phyloP scores from a whole-genome alignment of 2,329 filamentous ascomycete genomes.

The Drechslerella dactyloides region DNA sequence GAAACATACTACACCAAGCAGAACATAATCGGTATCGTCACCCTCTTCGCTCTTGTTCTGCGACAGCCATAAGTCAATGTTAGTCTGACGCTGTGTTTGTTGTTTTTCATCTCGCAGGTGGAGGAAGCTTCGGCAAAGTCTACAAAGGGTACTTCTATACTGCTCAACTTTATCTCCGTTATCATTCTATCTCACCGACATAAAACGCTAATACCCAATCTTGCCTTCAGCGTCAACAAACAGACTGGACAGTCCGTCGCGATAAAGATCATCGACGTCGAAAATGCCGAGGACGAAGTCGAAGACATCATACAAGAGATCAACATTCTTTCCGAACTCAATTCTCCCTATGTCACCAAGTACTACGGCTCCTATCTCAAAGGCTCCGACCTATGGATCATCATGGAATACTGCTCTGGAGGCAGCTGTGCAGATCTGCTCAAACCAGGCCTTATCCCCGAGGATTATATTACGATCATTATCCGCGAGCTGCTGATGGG shows the following conservation, averaged over 20 bases:
- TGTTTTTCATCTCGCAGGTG: constrained; percentile 66
- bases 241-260: constrained; percentile 90
- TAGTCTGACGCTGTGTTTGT: constrained; percentile 22
- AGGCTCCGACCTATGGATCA: constrained; percentile 96
- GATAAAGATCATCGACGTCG: constrained; percentile 98
- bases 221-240: constrained; percentile 75
- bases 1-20: constrained; percentile 93
- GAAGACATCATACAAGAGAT: constrained; percentile 99
- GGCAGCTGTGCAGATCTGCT: constrained; percentile 95
- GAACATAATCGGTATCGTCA: constrained; percentile 76
- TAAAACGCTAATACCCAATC: neutral
- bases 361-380: constrained; percentile 98
- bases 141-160: constrained; percentile 79
- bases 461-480: constrained; percentile 81
- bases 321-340: constrained; percentile 91
- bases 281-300: constrained; percentile 98
- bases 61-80: neutral
- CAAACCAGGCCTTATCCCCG: constrained; percentile 87
- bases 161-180: neutral
- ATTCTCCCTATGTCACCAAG: constrained; percentile 94
- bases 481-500: constrained; percentile 43
- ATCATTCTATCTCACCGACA: neutral
- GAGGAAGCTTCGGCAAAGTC: constrained; percentile 97
- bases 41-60: constrained; percentile 19
- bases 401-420: constrained; percentile 98